Evolutionary conservation across 768 basidiomycete genomes (phyloP).

Genomic region (Naematelia encephala): DNA sequence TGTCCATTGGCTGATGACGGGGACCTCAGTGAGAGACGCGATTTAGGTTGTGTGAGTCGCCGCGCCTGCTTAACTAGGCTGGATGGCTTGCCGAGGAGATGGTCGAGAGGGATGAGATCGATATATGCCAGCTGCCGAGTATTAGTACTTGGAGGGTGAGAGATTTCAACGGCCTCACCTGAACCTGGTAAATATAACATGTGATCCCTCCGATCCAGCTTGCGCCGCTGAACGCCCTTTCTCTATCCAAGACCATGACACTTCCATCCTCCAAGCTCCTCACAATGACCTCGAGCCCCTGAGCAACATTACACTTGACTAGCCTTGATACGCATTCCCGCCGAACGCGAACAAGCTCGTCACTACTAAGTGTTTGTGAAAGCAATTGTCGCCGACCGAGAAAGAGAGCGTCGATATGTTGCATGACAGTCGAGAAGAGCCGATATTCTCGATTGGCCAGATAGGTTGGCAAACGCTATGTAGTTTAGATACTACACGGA

Average conservation of each 20-base stretch:
- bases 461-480: constrained; percentile 70
- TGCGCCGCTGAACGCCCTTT: constrained; percentile 56
- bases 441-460: constrained; percentile 84
- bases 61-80: constrained; percentile 2
- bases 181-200: constrained; percentile 67
- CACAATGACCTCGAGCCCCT: constrained; percentile 93
- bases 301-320: constrained; percentile 83
- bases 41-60: neutral
- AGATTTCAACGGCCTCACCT: constrained; percentile 19
- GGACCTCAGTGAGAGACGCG: constrained; percentile 11
- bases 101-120: constrained; percentile 43
- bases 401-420: constrained; percentile 86
- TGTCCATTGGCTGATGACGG: neutral
- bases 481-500: constrained; percentile 1
- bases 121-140: constrained; percentile 45
- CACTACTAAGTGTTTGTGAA: constrained; percentile 76
- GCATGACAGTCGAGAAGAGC: constrained; percentile 77
- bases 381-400: constrained; percentile 87
- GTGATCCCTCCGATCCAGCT: constrained; percentile 49
- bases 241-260: constrained; percentile 83
- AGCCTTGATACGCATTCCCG: constrained; percentile 82
- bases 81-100: constrained; percentile 21
- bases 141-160: neutral
- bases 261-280: constrained; percentile 88
- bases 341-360: constrained; percentile 77